phyloP scores from a whole-genome alignment of 179 eudicot species.

The Drosera spatulata region DNA sequence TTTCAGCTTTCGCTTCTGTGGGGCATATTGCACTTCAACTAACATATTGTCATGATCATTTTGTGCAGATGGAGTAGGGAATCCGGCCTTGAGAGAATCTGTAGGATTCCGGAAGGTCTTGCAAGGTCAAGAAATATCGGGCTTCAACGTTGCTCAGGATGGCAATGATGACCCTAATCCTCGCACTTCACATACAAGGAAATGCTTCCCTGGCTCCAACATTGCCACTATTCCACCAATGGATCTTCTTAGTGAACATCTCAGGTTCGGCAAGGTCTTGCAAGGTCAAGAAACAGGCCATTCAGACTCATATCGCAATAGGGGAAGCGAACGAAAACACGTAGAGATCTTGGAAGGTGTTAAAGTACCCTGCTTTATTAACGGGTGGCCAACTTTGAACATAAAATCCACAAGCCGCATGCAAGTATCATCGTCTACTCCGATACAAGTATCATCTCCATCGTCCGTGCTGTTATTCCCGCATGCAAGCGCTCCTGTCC shows the following conservation, averaged over 20 bases:
- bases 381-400: slow-evolving; percentile 15
- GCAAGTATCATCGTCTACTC: no score
- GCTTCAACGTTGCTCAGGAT: slow-evolving; percentile 26
- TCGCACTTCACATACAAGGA: slow-evolving; percentile 30
- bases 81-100: slow-evolving; percentile 77
- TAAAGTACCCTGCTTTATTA: slow-evolving; percentile 29
- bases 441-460: slow-evolving; percentile 42
- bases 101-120: slow-evolving; percentile 95
- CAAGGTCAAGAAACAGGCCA: slow-evolving; percentile 91
- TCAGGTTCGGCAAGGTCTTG: slow-evolving; percentile 78
- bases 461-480: slow-evolving; percentile 61
- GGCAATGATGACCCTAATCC: slow-evolving; percentile 36
- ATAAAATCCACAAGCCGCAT: slow-evolving; percentile 1
- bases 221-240: slow-evolving; percentile 10
- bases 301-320: neutral
- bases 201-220: slow-evolving; percentile 20
- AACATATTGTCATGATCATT: neutral
- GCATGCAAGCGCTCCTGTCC: slow-evolving; percentile 14
- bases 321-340: slow-evolving; percentile 13
- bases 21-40: neutral
- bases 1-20: neutral
- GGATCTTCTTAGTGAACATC: slow-evolving; percentile 44
- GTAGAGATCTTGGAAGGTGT: slow-evolving; percentile 32
- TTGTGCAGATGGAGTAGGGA: slow-evolving; percentile 53
- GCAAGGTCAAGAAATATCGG: slow-evolving; percentile 99